Evolutionary conservation across 2,329 filamentous ascomycete genomes (phyloP), one percentile per base, ranked within the genome.

Genomic region (Emergomyces africanus): DNA sequence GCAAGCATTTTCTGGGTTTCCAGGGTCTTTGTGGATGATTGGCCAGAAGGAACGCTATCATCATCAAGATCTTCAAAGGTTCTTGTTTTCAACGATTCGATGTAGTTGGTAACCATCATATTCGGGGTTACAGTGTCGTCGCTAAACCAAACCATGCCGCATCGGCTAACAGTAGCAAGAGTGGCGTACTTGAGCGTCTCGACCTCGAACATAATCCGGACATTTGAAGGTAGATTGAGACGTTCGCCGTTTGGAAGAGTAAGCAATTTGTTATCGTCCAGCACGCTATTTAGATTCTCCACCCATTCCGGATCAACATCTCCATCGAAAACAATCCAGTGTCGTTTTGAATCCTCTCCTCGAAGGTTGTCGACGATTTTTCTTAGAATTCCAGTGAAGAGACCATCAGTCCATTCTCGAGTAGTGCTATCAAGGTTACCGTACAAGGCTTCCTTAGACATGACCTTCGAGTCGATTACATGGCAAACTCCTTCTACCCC

Each of bases 81-180:
- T 59, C 89, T 85, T 2, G 84, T 87, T 65, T 87, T 86, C 44
- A 99, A 83, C 53, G 86, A 85, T 61, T 94, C 84, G 57, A 99
- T 82, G 68, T 99, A 96, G 74, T 97, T 89, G 63, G 84, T 80
- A 46, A 97, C 87, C 84, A 97, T 88, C 88, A 99, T 96, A 64
- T 82, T 83, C 1, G 92, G 83, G 37, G 90, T 92, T 46, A 99
- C 92, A 33, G 91, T 97, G 69, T 99, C 95, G 68, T 96, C 92
- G 70, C 90, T 99, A 77, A 97, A 99, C 94, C 94, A 99, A 15
- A 99, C 95, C 94, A 99, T 99, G 81, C 94, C 94, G 72, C 94
- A 99, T 76, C 94, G 90, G 85, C 89, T 95, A 69, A 99, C 94
- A n/a, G 94, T 99, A 59, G 94, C 94, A 50, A 99, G 83, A 0